These are phyloP conservation scores for Pleomassaria siparia DNA, from an alignment of 2,329 filamentous ascomycete species.

Conservation along the genomic window DNA sequence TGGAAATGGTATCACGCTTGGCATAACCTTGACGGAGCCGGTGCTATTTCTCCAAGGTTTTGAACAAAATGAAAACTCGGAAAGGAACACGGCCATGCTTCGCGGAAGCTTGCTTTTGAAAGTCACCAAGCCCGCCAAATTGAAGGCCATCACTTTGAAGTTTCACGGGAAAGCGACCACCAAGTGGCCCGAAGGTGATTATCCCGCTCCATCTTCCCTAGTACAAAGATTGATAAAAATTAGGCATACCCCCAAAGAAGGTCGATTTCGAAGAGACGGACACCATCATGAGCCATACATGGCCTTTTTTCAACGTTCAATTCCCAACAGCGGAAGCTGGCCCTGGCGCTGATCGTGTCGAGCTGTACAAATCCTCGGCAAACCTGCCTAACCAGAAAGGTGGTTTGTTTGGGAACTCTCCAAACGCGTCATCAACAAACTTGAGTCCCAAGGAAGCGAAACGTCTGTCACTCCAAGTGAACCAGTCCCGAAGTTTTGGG, in stretches of 20 bases:
- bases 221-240: constrained; percentile 10
- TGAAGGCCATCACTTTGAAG: constrained; percentile 86
- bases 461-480: constrained; percentile 75
- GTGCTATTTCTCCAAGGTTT: constrained; percentile 78
- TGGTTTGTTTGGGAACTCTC: constrained; percentile 45
- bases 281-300: constrained; percentile 81
- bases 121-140: constrained; percentile 85
- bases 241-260: constrained; percentile 83
- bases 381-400: constrained; percentile 27
- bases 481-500: constrained; percentile 80
- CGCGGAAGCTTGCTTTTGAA: constrained; percentile 80
- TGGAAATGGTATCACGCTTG: constrained; percentile 73
- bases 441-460: constrained; percentile 57
- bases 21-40: constrained; percentile 76
- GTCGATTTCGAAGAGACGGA: constrained; percentile 81
- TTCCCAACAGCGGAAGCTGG: constrained; percentile 61
- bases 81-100: constrained; percentile 75
- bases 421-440: constrained; percentile 49
- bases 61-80: constrained; percentile 66
- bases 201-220: neutral
- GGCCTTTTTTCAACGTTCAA: constrained; percentile 88
- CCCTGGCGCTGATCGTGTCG: constrained; percentile 64
- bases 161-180: constrained; percentile 84
- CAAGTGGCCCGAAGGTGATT: constrained; percentile 85
- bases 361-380: constrained; percentile 52